These are phyloP conservation scores for Diaporthe citriasiana DNA, from an alignment of 2,329 filamentous ascomycete species.

Conservation along the genomic window DNA sequence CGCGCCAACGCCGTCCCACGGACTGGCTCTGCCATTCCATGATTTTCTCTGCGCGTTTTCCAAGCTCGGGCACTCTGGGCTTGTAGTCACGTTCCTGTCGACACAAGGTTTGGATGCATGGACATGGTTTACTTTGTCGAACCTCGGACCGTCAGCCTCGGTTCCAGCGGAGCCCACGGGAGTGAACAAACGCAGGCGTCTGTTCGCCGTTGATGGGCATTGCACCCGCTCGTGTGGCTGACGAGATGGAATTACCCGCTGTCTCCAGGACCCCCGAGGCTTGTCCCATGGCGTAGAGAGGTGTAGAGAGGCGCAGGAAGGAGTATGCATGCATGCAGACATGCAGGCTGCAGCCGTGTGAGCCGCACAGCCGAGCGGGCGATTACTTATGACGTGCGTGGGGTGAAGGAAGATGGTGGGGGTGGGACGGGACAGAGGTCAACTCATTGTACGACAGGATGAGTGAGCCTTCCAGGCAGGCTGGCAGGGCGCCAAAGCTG, in stretches of 20 bases:
- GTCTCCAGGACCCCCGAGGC: neutral
- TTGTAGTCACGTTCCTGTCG: neutral
- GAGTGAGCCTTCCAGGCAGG: neutral
- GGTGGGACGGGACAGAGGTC: neutral
- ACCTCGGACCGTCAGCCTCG: neutral
- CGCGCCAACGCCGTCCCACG: neutral
- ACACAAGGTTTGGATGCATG: neutral
- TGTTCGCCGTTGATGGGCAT: neutral
- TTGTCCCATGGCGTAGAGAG: neutral
- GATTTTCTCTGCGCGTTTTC: neutral
- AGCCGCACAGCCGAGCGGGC: constrained; percentile 22
- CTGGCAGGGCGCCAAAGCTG: neutral
- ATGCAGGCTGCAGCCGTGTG: constrained; percentile 20
- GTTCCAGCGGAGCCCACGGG: constrained; percentile 7
- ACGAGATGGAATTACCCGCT: neutral
- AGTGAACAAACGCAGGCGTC: neutral
- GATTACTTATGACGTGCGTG: constrained; percentile 29
- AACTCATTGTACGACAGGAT: neutral
- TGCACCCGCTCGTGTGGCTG: neutral
- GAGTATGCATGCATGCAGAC: neutral
- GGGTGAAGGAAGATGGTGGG: constrained; percentile 6
- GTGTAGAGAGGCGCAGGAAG: neutral
- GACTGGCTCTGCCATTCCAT: neutral
- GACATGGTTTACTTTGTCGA: neutral
- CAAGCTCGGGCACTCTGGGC: neutral